These are phyloP conservation scores for Chaetomiaceae sp. DNA, from an alignment of 2,329 filamentous ascomycete species.

Conservation along the genomic window DNA sequence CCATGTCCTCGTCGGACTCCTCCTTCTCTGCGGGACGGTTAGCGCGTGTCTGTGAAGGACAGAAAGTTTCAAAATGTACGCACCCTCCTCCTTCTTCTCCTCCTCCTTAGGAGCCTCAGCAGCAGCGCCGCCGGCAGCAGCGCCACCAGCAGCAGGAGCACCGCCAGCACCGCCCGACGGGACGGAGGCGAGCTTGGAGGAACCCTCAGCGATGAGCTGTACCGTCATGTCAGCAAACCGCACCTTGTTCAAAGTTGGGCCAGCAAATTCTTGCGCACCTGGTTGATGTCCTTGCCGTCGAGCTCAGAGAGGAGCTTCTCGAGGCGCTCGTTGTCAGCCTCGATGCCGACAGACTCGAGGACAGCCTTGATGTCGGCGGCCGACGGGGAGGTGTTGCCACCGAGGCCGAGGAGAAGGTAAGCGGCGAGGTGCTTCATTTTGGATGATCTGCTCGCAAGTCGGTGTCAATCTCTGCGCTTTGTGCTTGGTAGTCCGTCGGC, in stretches of 20 bases:
- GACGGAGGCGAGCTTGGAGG: slow-evolving; percentile 93
- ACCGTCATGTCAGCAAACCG: slow-evolving; percentile 22
- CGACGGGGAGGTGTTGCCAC: slow-evolving; percentile 85
- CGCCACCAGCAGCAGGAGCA: slow-evolving; percentile 62
- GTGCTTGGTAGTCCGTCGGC: background rate
- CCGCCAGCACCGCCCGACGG: slow-evolving; percentile 83
- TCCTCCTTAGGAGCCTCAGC: slow-evolving; percentile 60
- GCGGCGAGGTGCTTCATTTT: slow-evolving; percentile 99
- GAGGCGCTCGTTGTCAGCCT: slow-evolving; percentile 85
- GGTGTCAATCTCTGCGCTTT: background rate
- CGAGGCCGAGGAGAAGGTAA: slow-evolving; percentile 94
- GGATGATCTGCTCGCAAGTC: slow-evolving; percentile 26
- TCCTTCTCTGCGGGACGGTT: slow-evolving; percentile 50
- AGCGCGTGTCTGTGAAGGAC: slow-evolving; percentile 14
- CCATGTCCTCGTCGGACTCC: slow-evolving; percentile 73
- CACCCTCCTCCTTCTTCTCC: slow-evolving; percentile 80
- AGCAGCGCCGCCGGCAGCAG: slow-evolving; percentile 61
- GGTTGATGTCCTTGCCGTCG: slow-evolving; percentile 85
- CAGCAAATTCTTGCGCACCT: slow-evolving; percentile 55
- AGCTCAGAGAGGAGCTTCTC: slow-evolving; percentile 85
- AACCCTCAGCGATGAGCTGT: slow-evolving; percentile 87
- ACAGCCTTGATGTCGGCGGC: slow-evolving; percentile 82
- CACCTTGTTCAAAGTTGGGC: background rate
- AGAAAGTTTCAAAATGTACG: slow-evolving; percentile 33
- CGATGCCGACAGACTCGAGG: slow-evolving; percentile 89